phyloP scores from a whole-genome alignment of 768 basidiomycete genomes.

The Leucogyrophana mollusca region DNA sequence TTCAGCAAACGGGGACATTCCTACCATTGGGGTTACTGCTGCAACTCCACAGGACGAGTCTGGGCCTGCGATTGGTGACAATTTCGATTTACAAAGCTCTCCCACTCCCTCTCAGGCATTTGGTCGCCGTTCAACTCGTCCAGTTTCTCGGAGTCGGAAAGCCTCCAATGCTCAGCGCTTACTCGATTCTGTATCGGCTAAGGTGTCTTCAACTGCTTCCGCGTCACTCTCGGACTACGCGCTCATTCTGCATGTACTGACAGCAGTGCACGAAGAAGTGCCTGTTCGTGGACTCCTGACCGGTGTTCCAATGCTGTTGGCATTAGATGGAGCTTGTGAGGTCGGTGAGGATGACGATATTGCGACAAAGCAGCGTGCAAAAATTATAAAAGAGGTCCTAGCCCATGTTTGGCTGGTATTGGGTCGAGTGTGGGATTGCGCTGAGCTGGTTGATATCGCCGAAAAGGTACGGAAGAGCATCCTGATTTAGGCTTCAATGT shows the following conservation, averaged over 20 bases:
- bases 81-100: slow-evolving; percentile 24
- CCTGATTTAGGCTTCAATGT: background rate
- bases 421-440: slow-evolving; percentile 68
- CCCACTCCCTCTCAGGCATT: slow-evolving; percentile 32
- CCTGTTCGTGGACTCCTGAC: slow-evolving; percentile 74
- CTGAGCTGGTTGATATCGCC: slow-evolving; percentile 50
- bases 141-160: slow-evolving; percentile 55
- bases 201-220: slow-evolving; percentile 40
- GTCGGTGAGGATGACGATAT: slow-evolving; percentile 39
- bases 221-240: slow-evolving; percentile 77
- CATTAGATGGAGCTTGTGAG: slow-evolving; percentile 56
- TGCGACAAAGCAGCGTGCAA: slow-evolving; percentile 41
- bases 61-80: slow-evolving; percentile 18
- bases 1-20: slow-evolving; percentile 28
- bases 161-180: slow-evolving; percentile 53
- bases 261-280: slow-evolving; percentile 64
- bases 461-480: slow-evolving; percentile 46
- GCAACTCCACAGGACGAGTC: slow-evolving; percentile 29
- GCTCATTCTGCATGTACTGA: slow-evolving; percentile 66
- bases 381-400: slow-evolving; percentile 61
- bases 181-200: slow-evolving; percentile 46
- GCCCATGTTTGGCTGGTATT: slow-evolving; percentile 65
- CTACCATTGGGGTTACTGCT: slow-evolving; percentile 28
- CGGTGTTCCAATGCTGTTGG: slow-evolving; percentile 85
- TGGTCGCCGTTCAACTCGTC: slow-evolving; percentile 48